Conservation (phyloP, 805 yeast species). For the Yarrowia divulgata region DNA sequence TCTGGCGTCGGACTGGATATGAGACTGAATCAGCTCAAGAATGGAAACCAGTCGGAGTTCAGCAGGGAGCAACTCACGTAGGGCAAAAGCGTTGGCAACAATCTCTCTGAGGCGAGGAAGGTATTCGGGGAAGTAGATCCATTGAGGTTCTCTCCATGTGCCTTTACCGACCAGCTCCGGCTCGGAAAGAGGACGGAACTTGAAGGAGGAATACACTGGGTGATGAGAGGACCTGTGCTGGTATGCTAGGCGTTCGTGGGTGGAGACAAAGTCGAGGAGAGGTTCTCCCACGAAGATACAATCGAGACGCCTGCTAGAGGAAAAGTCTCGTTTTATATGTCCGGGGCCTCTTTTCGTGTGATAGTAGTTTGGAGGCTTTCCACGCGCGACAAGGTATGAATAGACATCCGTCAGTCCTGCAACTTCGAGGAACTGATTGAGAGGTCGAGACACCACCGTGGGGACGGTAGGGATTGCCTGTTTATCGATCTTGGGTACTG, state of each 20-base stretch:
- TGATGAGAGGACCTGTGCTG: background rate
- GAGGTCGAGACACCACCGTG: background rate
- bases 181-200: background rate
- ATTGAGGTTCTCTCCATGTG: background rate
- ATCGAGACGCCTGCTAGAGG: background rate
- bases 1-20: background rate
- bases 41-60: background rate
- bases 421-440: background rate
- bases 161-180: background rate
- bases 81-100: background rate
- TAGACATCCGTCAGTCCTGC: background rate
- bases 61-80: background rate
- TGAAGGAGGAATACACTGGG: background rate
- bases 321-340: background rate
- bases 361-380: background rate
- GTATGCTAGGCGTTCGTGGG: background rate
- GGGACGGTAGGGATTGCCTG: background rate
- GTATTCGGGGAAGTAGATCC: background rate
- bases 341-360: constrained; percentile 1
- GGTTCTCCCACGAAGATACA: background rate
- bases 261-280: background rate
- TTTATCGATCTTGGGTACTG: background rate
- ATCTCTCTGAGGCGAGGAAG: background rate
- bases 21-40: background rate
- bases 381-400: background rate